Percentiles rank a stretch among this genome's conserved stretches.
Conservation (phyloP, 495 filamentous ascomycete species). For the Aspergillus funiculosus region DNA sequence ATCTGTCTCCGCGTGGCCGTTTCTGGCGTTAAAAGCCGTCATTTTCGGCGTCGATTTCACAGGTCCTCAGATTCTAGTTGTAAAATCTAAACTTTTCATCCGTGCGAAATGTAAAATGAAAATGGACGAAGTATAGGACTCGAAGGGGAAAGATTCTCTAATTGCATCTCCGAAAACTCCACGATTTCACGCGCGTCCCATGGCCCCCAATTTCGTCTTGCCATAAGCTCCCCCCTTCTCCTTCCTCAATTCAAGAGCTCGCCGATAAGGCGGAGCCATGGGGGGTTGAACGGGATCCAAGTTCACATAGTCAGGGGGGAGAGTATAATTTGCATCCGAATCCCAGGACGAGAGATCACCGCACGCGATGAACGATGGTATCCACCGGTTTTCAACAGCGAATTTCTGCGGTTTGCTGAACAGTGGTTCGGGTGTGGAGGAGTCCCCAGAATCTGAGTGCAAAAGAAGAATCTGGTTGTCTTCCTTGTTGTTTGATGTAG, state of each 20-base stretch:
- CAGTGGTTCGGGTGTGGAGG: constrained; percentile 18
- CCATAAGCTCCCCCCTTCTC: constrained; percentile 74
- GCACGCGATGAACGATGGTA: constrained; percentile 91
- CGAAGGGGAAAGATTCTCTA: too few relatives aligned
- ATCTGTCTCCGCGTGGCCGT: too few relatives aligned
- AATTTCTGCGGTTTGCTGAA: constrained; percentile 30
- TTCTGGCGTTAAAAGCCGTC: too few relatives aligned
- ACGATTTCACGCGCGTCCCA: constrained; percentile 24
- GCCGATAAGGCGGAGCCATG: constrained; percentile 90
- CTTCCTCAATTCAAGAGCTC: constrained; percentile 78
- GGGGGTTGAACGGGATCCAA: constrained; percentile 94
- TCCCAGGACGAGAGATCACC: constrained; percentile 93
- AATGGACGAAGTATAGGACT: too few relatives aligned
- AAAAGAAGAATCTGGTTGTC: constrained; percentile 19
- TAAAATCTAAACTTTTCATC: neutral
- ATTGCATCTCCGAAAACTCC: neutral
- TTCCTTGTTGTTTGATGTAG: neutral
- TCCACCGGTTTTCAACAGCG: constrained; percentile 57
- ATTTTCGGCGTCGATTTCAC: too few relatives aligned
- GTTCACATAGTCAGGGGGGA: constrained; percentile 70
- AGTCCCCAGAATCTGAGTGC: constrained; percentile 24
- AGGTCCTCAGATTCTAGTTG: neutral
- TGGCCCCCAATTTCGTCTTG: constrained; percentile 54
- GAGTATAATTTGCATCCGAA: constrained; percentile 84
- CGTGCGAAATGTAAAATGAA: neutral